These are phyloP conservation scores for Hyaloscypha finlandica DNA, from an alignment of 495 filamentous ascomycete species.

Conservation along the genomic window DNA sequence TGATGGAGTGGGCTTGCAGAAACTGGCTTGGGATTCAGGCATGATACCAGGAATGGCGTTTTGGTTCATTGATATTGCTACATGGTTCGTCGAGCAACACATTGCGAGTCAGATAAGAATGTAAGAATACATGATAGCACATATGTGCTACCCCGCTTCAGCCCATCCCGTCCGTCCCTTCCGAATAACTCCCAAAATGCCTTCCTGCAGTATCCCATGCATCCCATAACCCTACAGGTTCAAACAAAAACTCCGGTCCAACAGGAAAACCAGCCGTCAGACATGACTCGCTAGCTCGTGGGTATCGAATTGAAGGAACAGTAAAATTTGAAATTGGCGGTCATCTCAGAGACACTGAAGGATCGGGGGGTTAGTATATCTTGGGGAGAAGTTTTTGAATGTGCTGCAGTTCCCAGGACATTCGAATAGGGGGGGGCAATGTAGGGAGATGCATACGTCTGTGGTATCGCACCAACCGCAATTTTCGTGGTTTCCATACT, in stretches of 20 bases:
- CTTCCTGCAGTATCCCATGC: neutral
- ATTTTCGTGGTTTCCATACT: constrained; percentile 24
- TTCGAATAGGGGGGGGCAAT: neutral
- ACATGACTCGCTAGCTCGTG: neutral
- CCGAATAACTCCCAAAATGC: neutral
- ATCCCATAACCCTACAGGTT: neutral
- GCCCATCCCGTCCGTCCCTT: neutral
- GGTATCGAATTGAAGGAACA: neutral
- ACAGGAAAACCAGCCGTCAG: neutral
- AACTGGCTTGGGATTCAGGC: neutral
- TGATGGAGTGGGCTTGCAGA: neutral
- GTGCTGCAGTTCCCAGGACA: neutral
- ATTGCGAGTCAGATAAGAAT: neutral
- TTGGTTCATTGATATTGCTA: neutral
- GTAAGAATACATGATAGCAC: constrained; percentile 8
- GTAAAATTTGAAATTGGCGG: neutral
- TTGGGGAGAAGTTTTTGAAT: neutral
- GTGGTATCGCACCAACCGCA: constrained; percentile 33
- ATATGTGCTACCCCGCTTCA: neutral
- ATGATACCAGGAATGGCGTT: constrained; percentile 16
- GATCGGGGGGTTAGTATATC: neutral
- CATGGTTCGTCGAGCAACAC: neutral
- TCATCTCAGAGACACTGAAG: neutral
- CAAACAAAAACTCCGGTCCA: neutral
- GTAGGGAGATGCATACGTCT: neutral